These are phyloP conservation scores for Wickerhamiella alocasiicola DNA, from an alignment of 805 yeast species.

Conservation along the genomic window DNA sequence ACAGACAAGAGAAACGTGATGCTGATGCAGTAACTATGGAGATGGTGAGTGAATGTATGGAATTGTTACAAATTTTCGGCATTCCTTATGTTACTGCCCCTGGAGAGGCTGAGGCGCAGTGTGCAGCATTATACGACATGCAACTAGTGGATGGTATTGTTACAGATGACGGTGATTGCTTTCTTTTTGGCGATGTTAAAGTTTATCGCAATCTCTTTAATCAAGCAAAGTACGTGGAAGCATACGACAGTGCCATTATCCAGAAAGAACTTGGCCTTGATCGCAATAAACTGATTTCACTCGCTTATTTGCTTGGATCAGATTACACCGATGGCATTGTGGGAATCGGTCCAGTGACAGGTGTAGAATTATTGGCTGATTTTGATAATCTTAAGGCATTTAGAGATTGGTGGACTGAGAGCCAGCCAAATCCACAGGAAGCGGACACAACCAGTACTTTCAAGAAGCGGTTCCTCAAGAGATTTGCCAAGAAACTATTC, in stretches of 20 bases:
- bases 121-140: slow-evolving; percentile 63
- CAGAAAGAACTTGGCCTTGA: slow-evolving; percentile 49
- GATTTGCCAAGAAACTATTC: slow-evolving; percentile 45
- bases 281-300: slow-evolving; percentile 53
- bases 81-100: slow-evolving; percentile 94
- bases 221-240: slow-evolving; percentile 84
- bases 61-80: slow-evolving; percentile 73
- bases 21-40: slow-evolving; percentile 79
- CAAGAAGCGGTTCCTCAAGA: slow-evolving; percentile 41
- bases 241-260: slow-evolving; percentile 52
- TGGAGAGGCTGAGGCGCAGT: slow-evolving; percentile 98
- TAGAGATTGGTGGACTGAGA: slow-evolving; percentile 46
- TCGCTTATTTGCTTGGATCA: slow-evolving; percentile 80
- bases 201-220: slow-evolving; percentile 90
- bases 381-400: slow-evolving; percentile 40
- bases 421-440: slow-evolving; percentile 28
- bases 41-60: slow-evolving; percentile 88
- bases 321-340: slow-evolving; percentile 90
- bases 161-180: slow-evolving; percentile 96
- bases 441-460: slow-evolving; percentile 31
- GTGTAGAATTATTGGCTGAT: slow-evolving; percentile 81
- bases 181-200: slow-evolving; percentile 72
- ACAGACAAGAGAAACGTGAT: slow-evolving; percentile 62
- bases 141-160: slow-evolving; percentile 85
- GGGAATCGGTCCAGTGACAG: slow-evolving; percentile 88